Evolutionary conservation across 495 filamentous ascomycete species (phyloP).

Genomic region (Hypoxylon perforatum): DNA sequence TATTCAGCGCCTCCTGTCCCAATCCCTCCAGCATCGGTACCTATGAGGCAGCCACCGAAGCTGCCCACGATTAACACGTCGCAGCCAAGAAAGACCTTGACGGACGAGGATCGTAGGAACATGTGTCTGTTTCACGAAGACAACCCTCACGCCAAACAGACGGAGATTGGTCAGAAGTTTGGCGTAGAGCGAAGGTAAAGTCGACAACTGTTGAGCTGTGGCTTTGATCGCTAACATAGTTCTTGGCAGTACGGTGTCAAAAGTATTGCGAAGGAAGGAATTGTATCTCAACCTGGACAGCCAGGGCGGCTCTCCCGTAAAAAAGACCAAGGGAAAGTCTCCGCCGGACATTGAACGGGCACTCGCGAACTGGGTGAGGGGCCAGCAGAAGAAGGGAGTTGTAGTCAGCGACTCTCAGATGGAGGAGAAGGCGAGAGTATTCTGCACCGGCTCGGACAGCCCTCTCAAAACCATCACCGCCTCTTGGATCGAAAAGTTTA

Average conservation of each 20-base stretch:
- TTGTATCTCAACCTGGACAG: constrained; percentile 94
- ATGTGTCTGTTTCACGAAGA: constrained; percentile 98
- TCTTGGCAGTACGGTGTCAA: constrained; percentile 93
- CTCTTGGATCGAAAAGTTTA: constrained; percentile 96
- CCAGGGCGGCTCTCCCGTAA: constrained; percentile 86
- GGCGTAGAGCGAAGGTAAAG: constrained; percentile 97
- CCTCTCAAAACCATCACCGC: constrained; percentile 79
- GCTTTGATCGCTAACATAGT: constrained; percentile 34
- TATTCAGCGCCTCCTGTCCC: constrained; percentile 65
- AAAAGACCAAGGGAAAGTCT: constrained; percentile 88
- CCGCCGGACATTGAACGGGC: constrained; percentile 91
- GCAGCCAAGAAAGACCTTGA: constrained; percentile 88
- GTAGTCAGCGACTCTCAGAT: constrained; percentile 84
- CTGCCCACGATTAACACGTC: constrained; percentile 61
- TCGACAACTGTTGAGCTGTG: constrained; percentile 16
- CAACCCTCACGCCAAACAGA: constrained; percentile 94
- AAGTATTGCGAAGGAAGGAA: constrained; percentile 95
- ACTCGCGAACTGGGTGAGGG: constrained; percentile 87
- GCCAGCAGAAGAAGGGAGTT: constrained; percentile 80
- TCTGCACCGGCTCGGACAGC: constrained; percentile 82
- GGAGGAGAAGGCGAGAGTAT: constrained; percentile 86
- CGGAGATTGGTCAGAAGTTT: constrained; percentile 96
- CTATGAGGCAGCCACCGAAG: constrained; percentile 58
- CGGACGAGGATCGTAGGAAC: constrained; percentile 86
- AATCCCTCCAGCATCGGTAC: constrained; percentile 65